Percentiles rank a stretch among this genome's conserved stretches.
Conservation (phyloP, 129 eudicot genomes). For the Helichrysum umbraculigerum region DNA sequence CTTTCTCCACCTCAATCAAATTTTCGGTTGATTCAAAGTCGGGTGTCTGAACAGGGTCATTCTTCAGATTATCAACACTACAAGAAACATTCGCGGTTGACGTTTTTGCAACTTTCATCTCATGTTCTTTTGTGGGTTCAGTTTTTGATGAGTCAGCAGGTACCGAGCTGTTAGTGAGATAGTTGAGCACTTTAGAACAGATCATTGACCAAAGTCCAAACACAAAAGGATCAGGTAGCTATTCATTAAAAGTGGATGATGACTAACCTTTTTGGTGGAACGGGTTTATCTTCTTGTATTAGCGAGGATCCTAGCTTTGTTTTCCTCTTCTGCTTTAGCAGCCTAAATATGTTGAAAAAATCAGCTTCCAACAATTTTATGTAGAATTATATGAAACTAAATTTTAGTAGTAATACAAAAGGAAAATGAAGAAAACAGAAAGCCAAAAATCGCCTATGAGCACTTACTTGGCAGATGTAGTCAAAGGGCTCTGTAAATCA, state of each 20-base stretch:
- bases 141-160: constrained; percentile 24
- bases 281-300: constrained; percentile 17
- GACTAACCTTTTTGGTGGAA: constrained; percentile 26
- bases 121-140: constrained; percentile 12
- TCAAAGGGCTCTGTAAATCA: constrained; percentile 19
- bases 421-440: background rate
- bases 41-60: constrained; percentile 6
- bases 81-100: background rate
- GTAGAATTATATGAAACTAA: background rate
- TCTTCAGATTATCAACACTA: background rate
- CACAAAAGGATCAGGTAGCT: constrained; percentile 3
- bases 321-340: constrained; percentile 33
- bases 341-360: constrained; percentile 34
- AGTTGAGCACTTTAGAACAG: constrained; percentile 18
- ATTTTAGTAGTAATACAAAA: background rate
- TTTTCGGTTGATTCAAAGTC: background rate
- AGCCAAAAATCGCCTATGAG: background rate
- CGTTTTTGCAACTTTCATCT: background rate
- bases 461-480: constrained; percentile 43
- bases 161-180: constrained; percentile 26
- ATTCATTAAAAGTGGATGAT: background rate
- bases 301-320: constrained; percentile 29
- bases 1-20: background rate
- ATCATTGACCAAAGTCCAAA: background rate
- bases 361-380: background rate